Percentiles rank a stretch among this genome's conserved stretches.
These are phyloP conservation scores for Vigna hirtella DNA, from an alignment of 306 rosid genomes.

Conservation along the genomic window DNA sequence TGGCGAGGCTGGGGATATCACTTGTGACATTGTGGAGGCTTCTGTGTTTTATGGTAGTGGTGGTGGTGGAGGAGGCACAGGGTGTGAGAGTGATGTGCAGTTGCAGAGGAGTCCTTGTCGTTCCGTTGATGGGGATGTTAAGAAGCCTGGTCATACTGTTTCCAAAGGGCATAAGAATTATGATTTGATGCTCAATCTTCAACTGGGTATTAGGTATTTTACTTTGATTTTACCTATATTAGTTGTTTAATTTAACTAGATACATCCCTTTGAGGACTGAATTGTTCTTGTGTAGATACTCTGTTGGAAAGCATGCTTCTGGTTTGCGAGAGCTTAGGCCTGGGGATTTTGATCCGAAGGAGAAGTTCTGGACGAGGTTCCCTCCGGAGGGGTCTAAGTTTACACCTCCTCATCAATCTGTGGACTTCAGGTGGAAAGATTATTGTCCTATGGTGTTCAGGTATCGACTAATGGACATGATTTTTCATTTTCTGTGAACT, in stretches of 20 bases:
- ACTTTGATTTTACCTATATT: conserved; percentile 10
- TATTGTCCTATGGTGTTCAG: conserved; percentile 65
- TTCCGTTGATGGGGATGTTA: conserved; percentile 44
- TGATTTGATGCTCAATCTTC: conserved; percentile 62
- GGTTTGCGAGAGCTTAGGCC: conserved; percentile 47
- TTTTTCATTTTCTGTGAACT: background rate
- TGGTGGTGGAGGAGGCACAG: conserved; percentile 23
- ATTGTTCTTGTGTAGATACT: conserved; percentile 41
- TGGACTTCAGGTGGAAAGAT: conserved; percentile 65
- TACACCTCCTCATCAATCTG: conserved; percentile 59
- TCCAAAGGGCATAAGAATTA: conserved; percentile 61
- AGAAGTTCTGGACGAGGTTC: conserved; percentile 65
- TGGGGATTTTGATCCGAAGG: conserved; percentile 62
- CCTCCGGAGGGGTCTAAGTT: conserved; percentile 64
- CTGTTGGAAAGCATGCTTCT: conserved; percentile 61
- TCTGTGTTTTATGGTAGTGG: conserved; percentile 48
- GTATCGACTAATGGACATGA: conserved; percentile 30
- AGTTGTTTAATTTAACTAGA: background rate
- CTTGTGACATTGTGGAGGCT: conserved; percentile 60
- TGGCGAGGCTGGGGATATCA: conserved; percentile 65
- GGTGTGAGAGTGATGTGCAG: conserved; percentile 18
- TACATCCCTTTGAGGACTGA: background rate
- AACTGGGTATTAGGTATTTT: conserved; percentile 57
- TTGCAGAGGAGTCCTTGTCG: conserved; percentile 48
- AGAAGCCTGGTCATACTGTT: conserved; percentile 54